Evolutionary conservation across 2,329 filamentous ascomycete species (phyloP).

Genomic region (Phyllosticta citrichinensis): DNA sequence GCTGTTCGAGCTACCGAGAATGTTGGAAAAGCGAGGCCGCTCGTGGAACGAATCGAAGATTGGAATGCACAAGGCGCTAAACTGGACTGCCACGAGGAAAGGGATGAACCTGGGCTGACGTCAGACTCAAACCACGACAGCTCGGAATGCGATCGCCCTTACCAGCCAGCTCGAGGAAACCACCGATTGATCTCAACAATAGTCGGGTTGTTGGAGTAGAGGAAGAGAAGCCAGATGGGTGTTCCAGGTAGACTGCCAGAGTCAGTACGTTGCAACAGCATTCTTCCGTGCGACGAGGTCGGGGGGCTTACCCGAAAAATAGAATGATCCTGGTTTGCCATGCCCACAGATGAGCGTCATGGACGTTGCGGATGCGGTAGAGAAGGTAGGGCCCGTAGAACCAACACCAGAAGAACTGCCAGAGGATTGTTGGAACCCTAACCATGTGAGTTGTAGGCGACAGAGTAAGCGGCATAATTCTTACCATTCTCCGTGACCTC

Average conservation of each 20-base stretch:
- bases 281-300: too few relatives aligned
- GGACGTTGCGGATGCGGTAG: constrained; percentile 50
- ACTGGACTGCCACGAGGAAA: constrained; percentile 53
- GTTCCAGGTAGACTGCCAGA: constrained; percentile 48
- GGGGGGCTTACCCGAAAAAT: constrained; percentile 28
- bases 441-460: not conserved
- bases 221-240: constrained; percentile 52
- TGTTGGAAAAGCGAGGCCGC: not conserved
- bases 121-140: not conserved
- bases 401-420: constrained; percentile 57
- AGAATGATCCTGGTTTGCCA: constrained; percentile 48
- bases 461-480: not conserved
- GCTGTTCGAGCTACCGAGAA: not conserved
- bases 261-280: not conserved
- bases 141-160: constrained; percentile 16
- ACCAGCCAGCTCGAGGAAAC: constrained; percentile 55
- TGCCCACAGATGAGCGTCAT: constrained; percentile 58
- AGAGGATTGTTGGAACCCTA: constrained; percentile 53
- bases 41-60: constrained; percentile 37
- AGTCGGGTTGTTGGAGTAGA: constrained; percentile 44
- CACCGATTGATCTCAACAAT: constrained; percentile 45
- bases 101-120: constrained; percentile 34
- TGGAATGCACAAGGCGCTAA: constrained; percentile 54
- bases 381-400: constrained; percentile 51
- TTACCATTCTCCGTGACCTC: constrained; percentile 8